phyloP scores from a whole-genome alignment of 2,329 filamentous ascomycete genomes.

The Colletotrichum echinochloae region DNA sequence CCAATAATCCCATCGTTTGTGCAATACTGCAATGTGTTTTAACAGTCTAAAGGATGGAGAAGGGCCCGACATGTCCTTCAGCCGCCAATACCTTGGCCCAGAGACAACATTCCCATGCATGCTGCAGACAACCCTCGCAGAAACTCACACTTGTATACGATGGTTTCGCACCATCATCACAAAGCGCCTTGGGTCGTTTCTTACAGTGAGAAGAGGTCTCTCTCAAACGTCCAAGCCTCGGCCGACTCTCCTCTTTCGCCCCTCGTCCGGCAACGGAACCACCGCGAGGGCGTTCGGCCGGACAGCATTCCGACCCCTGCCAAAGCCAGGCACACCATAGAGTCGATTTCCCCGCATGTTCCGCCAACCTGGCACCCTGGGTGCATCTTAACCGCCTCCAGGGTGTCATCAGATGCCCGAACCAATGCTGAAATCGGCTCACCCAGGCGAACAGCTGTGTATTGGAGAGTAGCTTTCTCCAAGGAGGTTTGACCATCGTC shows the following conservation, averaged over 20 bases:
- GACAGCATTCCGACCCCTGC: too few species aligned
- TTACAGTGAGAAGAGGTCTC: not conserved
- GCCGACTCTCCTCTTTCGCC: slow-evolving; percentile 11
- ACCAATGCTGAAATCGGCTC: too few species aligned
- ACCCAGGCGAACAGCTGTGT: not conserved
- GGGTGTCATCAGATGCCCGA: too few species aligned
- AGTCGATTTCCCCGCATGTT: slow-evolving; percentile 18
- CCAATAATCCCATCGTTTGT: too few species aligned
- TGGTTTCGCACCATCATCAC: too few species aligned
- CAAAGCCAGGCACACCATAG: slow-evolving; percentile 13
- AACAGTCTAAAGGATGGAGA: too few species aligned
- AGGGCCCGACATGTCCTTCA: too few species aligned
- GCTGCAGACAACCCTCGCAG: not conserved
- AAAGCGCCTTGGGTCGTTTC: slow-evolving; percentile 5
- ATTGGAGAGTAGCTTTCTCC: not conserved
- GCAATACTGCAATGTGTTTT: too few species aligned
- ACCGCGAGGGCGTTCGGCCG: too few species aligned
- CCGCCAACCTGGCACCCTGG: slow-evolving; percentile 34
- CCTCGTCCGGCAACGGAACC: too few species aligned
- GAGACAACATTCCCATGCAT: not conserved
- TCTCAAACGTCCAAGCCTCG: slow-evolving; percentile 3
- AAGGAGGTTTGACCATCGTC: not conserved
- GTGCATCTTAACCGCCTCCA: too few species aligned
- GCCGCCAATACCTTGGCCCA: too few species aligned
- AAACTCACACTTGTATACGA: not conserved